Evolutionary conservation across 768 basidiomycete species (phyloP), one percentile per base, ranked within the genome.

Genomic region (Harrya chromipes): DNA sequence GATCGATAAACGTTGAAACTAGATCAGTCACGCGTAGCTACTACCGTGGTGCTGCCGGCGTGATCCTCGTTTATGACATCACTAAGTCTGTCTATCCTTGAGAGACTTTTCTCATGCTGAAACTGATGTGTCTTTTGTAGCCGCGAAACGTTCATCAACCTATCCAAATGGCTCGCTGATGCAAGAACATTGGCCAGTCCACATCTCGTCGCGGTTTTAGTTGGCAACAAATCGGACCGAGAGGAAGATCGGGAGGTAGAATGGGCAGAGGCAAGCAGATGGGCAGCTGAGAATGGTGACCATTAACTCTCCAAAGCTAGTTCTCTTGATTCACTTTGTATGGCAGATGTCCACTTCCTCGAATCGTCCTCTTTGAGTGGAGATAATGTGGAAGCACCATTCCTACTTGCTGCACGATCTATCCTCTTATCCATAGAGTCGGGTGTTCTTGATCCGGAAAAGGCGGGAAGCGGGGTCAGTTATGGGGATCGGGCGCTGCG

Each of bases 191-290:
- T 99, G 52, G 95, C 89, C 13, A 94, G 92, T 54, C 90, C 94
- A 12, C 87, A 97, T 64, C 74, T 97, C 3, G 90, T 95, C 47
- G 82, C 82, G 1, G 90, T 94, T 35, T 74, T 95, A 14, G 93
- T 99, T 17, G 97, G 97, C 40, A 97, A 94, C 70, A 98, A 99
- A 73, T 81, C 88, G 13, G 97, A 99, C 68, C 78, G 84, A 59
- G 95, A 97, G 61, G 94, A 97, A 44, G 92, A 93, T 43, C 75
- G 97, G 45, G 90, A 98, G 68, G 94, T 99, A 34, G 91, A 95
- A 59, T 97, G 90, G 84, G 79, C 86, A 21, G 97, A 99, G 70
- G 97, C 92, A 10, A 92, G 90, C 61, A 76, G 81, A 63, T 99
- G 94, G 94, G 95, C 97, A 17, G 88, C 93, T 42, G 91, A 94